These are phyloP conservation scores for Diaporthe sp. DNA, from an alignment of 2,329 filamentous ascomycete genomes.

Conservation along the genomic window DNA sequence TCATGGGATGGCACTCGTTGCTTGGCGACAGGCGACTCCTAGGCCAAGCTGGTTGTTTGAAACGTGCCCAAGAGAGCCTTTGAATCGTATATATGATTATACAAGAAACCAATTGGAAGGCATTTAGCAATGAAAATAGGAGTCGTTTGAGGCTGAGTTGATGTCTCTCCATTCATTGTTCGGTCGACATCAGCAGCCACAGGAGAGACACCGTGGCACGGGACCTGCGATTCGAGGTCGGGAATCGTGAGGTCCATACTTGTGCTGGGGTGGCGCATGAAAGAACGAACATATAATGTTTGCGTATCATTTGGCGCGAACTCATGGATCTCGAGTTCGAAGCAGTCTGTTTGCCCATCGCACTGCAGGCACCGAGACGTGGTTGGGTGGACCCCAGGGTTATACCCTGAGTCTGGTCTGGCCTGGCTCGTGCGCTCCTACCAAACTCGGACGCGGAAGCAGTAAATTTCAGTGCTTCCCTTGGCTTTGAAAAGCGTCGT, in stretches of 20 bases:
- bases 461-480: constrained; percentile 10
- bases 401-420: background rate
- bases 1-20: constrained; percentile 2
- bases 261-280: background rate
- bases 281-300: background rate
- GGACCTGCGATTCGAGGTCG: background rate
- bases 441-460: background rate
- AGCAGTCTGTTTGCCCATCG: background rate
- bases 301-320: background rate
- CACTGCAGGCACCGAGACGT: background rate
- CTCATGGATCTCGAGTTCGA: background rate
- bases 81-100: background rate
- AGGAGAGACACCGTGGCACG: too few relatives aligned
- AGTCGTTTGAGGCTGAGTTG: background rate
- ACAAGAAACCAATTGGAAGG: background rate
- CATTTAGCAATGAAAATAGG: background rate
- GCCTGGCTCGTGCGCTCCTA: constrained; percentile 9
- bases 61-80: constrained; percentile 1
- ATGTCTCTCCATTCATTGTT: background rate
- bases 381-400: background rate
- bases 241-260: background rate
- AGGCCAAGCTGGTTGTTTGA: constrained; percentile 2
- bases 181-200: background rate
- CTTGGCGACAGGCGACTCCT: background rate
- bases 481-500: background rate